Conservation (phyloP, 225 moss, liverwort and hornwort species). For the Climacium dendroides region DNA sequence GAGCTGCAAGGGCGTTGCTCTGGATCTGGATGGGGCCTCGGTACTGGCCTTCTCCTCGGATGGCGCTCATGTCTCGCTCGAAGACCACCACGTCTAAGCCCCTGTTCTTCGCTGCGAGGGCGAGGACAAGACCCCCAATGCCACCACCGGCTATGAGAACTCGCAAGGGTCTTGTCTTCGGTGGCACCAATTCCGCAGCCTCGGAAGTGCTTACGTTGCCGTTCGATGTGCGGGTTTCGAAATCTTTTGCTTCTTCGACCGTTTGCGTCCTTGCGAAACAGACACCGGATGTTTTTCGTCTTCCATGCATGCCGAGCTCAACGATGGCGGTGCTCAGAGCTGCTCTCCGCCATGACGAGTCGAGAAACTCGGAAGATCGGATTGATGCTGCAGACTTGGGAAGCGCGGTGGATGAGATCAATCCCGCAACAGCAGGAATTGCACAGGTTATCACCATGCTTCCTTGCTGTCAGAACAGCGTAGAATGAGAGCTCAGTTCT, state of each 20-base stretch:
- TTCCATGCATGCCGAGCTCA: not conserved
- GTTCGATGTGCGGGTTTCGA: not conserved
- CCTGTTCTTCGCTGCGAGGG: conserved; percentile 72
- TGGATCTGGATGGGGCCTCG: conserved; percentile 96
- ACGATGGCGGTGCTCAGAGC: not conserved
- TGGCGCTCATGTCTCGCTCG: conserved; percentile 86
- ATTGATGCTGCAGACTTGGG: not conserved
- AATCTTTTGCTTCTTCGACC: conserved; percentile 24
- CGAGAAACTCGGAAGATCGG: conserved; percentile 6
- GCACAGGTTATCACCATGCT: conserved; percentile 17
- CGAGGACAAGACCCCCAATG: conserved; percentile 89
- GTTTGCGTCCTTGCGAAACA: conserved; percentile 34
- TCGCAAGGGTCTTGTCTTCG: conserved; percentile 22
- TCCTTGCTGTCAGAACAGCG: not conserved
- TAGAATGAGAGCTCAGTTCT: not conserved
- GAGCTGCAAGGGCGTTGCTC: conserved; percentile 85
- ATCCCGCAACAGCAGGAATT: conserved; percentile 20
- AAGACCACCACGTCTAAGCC: conserved; percentile 82
- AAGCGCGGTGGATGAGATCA: conserved; percentile 3
- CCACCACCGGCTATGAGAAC: conserved; percentile 85
- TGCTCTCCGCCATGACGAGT: conserved; percentile 26
- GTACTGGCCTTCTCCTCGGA: conserved; percentile 93
- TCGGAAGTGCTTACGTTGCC: conserved; percentile 10
- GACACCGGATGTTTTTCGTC: not conserved
- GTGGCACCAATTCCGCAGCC: not conserved